Base-by-base conservation (phyloP, 495 filamentous ascomycete species). In the Aspergillus homomorphus region DNA sequence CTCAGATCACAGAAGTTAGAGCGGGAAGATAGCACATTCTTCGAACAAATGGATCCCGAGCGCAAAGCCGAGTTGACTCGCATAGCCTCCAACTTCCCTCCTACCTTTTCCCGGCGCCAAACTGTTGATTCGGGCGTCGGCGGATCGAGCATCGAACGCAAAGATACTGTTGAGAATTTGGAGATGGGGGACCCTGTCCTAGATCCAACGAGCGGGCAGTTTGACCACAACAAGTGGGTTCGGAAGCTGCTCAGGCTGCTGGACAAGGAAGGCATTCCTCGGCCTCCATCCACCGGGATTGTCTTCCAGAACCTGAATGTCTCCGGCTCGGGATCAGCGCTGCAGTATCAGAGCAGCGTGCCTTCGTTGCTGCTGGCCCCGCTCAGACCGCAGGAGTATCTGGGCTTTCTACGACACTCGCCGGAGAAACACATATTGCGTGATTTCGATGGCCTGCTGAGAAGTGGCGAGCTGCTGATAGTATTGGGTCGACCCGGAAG, bases 141-240 rank as follows among this genome's bases (percentile, higher is more conserved):
- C 15, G 69, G 67, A 21, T 56, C 64, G 10, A 57, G 45, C 8
- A 62, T 80, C 5, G 62, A 73, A 51, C 67, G 73, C 19, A 73
- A 64, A 53, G 77, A 80, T 61, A 82, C 78, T 10, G 48, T 80
- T 16, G 75, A 75, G 23, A 73, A 66, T 51, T 43, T 82, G 23
- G 64, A 71, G 23, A 51, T 76, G 38, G 72, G 77, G 6, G 81
- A 82, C 60, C 79, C 82, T 0, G 70, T 76, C 7, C 68, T 86
- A n/a, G 80, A 87, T 67, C 84, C 84, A 9, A 75, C 71, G 21
- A 76, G 75, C 45, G 71, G 73, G 1, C 73, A 85, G 56, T 87
- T 87, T 66, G 77, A 83, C 56, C 77, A 82, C 7, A 76, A 83
- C 51, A 76, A 81, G 57, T 87, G 83, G 83, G 73, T 77, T 20